Percentiles rank a stretch among this genome's conserved stretches.
Evolutionary conservation across 768 basidiomycete species (phyloP).

Genomic region (Mycena rosella): DNA sequence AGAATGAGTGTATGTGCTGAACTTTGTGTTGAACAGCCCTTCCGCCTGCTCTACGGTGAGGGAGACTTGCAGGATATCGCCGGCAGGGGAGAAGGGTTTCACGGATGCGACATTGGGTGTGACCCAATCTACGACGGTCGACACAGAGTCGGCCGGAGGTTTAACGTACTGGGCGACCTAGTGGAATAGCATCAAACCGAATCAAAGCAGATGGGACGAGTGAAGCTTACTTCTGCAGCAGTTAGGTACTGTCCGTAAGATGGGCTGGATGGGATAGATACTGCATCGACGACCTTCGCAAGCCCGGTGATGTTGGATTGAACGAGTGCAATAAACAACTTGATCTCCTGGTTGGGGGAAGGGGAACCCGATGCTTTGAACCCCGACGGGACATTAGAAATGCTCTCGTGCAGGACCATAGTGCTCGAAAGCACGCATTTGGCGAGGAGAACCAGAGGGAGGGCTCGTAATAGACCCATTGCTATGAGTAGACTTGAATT

Average conservation of each 20-base stretch:
- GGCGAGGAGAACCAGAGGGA: constrained; percentile 3
- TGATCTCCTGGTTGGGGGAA: constrained; percentile 14
- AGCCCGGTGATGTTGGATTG: constrained; percentile 18
- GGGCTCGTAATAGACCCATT: constrained; percentile 15
- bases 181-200: background rate
- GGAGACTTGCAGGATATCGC: constrained; percentile 18
- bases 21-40: constrained; percentile 13
- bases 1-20: constrained; percentile 12
- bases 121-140: constrained; percentile 19
- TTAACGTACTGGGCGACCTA: constrained; percentile 17
- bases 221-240: constrained; percentile 13
- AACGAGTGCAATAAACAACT: constrained; percentile 10
- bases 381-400: constrained; percentile 7
- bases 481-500: background rate
- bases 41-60: constrained; percentile 21
- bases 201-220: background rate
- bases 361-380: constrained; percentile 7
- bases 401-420: constrained; percentile 18
- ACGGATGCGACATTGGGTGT: constrained; percentile 18
- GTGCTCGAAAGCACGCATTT: constrained; percentile 16
- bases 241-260: constrained; percentile 14
- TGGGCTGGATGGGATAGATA: constrained; percentile 11
- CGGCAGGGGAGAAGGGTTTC: constrained; percentile 25
- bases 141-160: constrained; percentile 12
- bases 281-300: constrained; percentile 8